Evolutionary conservation across 768 basidiomycete species (phyloP).

Genomic region (Boletus insuetus): DNA sequence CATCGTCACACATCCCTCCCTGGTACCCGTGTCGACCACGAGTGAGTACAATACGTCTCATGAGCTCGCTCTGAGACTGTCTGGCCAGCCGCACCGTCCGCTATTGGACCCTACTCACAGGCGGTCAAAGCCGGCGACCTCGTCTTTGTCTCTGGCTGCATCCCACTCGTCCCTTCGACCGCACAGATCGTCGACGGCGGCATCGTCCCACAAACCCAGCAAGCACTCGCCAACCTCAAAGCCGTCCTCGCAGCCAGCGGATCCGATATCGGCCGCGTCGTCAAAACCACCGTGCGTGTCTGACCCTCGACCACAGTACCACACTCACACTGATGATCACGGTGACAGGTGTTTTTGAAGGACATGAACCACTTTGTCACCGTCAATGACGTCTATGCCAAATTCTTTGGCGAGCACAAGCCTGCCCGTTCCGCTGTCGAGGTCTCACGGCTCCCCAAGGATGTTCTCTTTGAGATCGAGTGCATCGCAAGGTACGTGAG

Average conservation of each 20-base stretch:
- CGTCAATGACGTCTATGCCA: constrained; percentile 79
- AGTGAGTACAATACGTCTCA: constrained; percentile 8
- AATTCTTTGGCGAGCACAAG: constrained; percentile 87
- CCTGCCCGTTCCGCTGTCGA: constrained; percentile 93
- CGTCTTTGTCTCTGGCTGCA: constrained; percentile 87
- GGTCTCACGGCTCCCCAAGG: constrained; percentile 83
- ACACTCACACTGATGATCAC: background rate
- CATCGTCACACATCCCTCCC: constrained; percentile 34
- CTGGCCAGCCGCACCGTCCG: constrained; percentile 65
- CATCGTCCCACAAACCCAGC: constrained; percentile 52
- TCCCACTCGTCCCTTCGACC: constrained; percentile 76
- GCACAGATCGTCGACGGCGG: constrained; percentile 38
- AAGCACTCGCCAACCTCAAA: constrained; percentile 83
- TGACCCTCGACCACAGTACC: too few relatives aligned
- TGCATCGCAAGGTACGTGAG: constrained; percentile 68
- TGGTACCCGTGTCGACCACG: constrained; percentile 35
- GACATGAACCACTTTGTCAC: constrained; percentile 85
- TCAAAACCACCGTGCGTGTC: constrained; percentile 82
- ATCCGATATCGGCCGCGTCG: constrained; percentile 73
- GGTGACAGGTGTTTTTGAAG: constrained; percentile 80
- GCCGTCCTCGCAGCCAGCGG: constrained; percentile 82
- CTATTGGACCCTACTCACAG: constrained; percentile 87
- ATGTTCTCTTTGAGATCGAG: constrained; percentile 92
- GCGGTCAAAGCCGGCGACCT: constrained; percentile 81
- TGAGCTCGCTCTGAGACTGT: background rate